Evolutionary conservation across 768 basidiomycete species (phyloP), one percentile per base, ranked within the genome.

Genomic region (Pulveroboletus sp.): DNA sequence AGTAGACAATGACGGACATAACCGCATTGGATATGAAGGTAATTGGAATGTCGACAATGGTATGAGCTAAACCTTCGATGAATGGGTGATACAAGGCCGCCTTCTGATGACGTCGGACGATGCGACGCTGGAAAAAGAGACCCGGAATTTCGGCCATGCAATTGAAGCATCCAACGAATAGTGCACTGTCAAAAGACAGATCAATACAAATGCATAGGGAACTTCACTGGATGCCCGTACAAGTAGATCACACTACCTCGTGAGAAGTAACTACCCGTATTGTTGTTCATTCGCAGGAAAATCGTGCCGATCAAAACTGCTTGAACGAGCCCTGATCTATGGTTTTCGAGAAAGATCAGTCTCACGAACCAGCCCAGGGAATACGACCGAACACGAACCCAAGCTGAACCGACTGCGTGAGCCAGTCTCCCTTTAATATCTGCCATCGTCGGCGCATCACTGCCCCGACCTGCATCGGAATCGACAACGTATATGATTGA

Each of bases 241-340:
- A 89, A 88, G 76, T 86, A 90, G n/a, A 92, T 71, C 20, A 85
- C 74, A 68, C 88, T 82, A 34, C 86, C 87, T n/a, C 89, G 79
- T n/a, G 83, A 81, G 44, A 56, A 61, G 46, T 54, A 67, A n/a
- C 49, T 45, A 16, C 37, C 42, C 3, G 78, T 77, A 27, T 57
- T 63, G 32, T 59, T 54, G 0, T 68, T 55, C 22, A 75, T 49
- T 13, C 65, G 62, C 52, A 73, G 72, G 67, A 77, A 81, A 24
- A 77, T 67, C 2, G 71, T 72, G 27, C 63, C 66, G 9, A 50
- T 45, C 35, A 65, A 42, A 34, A 67, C 12, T 1, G 45, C 57
- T 27, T 60, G 56, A 10, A 67, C 47, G 5, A 55, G 30, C 2
- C 56, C 49, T 4, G 76, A 71, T 35, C 82, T 83, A 27, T 10